phyloP scores from a whole-genome alignment of 768 basidiomycete genomes.

The Termitomyces sp. region DNA sequence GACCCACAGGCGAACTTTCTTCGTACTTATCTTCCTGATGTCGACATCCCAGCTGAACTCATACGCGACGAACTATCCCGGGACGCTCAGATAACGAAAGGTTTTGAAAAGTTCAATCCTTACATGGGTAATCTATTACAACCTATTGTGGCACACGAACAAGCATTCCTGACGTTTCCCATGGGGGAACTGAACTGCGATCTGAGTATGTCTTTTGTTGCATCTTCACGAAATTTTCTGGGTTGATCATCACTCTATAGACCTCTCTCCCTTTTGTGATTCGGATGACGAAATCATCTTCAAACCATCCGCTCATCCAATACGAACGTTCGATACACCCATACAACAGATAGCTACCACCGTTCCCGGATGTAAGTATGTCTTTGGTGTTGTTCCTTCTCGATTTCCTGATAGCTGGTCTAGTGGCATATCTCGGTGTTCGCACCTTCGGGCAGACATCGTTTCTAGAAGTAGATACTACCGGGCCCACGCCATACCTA shows the following conservation, averaged over 20 bases:
- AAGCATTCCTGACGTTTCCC: constrained; percentile 47
- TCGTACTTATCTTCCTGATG: constrained; percentile 64
- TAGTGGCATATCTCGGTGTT: constrained; percentile 30
- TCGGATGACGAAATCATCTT: constrained; percentile 23
- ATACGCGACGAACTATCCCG: constrained; percentile 48
- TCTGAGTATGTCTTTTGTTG: constrained; percentile 45
- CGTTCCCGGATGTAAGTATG: constrained; percentile 2
- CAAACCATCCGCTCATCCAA: constrained; percentile 34
- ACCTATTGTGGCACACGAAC: constrained; percentile 24
- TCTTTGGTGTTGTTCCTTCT: not conserved
- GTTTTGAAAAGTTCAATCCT: constrained; percentile 48
- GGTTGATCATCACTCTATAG: not conserved
- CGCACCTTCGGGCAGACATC: constrained; percentile 43
- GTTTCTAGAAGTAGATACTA: constrained; percentile 26
- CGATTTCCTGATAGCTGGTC: not conserved
- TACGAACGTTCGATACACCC: constrained; percentile 54
- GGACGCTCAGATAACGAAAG: constrained; percentile 30
- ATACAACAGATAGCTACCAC: constrained; percentile 57
- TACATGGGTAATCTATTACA: constrained; percentile 50
- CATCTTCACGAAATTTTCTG: not conserved
- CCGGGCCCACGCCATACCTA: constrained; percentile 13
- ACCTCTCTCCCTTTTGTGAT: constrained; percentile 22
- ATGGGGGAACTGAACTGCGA: constrained; percentile 54
- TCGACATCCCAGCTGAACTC: constrained; percentile 67
- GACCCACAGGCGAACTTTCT: constrained; percentile 59